Evolutionary conservation across 2,329 filamentous ascomycete genomes (phyloP).

Genomic region (Neopestalotiopsis rosae): DNA sequence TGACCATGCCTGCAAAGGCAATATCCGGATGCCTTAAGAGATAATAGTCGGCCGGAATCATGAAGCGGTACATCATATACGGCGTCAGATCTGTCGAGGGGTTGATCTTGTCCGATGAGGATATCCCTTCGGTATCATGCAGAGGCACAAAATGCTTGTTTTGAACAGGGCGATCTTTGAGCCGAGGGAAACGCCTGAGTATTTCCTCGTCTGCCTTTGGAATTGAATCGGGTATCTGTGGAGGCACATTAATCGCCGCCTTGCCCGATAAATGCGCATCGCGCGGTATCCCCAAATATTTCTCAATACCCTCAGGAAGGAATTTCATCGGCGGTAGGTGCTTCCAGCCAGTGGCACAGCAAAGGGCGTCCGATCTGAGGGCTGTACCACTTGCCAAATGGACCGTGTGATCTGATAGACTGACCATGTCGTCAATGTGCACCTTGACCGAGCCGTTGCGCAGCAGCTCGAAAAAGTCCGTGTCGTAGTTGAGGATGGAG

Average conservation of each 20-base stretch:
- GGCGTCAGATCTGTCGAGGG: constrained; percentile 30
- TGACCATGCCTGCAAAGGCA: constrained; percentile 53
- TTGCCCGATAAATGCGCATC: constrained; percentile 31
- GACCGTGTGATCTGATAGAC: constrained; percentile 46
- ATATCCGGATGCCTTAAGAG: constrained; percentile 46
- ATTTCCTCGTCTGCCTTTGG: constrained; percentile 55
- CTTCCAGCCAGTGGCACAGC: constrained; percentile 64
- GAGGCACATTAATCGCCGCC: too few species aligned
- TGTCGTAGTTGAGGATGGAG: constrained; percentile 64
- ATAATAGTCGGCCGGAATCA: constrained; percentile 44
- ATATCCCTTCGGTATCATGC: constrained; percentile 36
- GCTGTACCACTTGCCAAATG: constrained; percentile 48
- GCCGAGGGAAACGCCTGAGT: constrained; percentile 52
- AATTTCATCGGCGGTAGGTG: constrained; percentile 48
- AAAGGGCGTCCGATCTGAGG: constrained; percentile 54
- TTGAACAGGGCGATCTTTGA: constrained; percentile 50
- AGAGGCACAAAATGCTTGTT: constrained; percentile 52
- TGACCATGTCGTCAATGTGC: constrained; percentile 58
- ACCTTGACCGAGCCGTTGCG: constrained; percentile 57
- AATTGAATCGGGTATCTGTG: constrained; percentile 33
- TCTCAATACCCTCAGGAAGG: constrained; percentile 45
- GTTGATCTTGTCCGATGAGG: constrained; percentile 28
- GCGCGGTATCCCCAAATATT: constrained; percentile 52
- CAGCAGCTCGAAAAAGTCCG: constrained; percentile 62
- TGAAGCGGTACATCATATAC: constrained; percentile 52